These are phyloP conservation scores for Neonectria faginata DNA, from an alignment of 2,329 filamentous ascomycete genomes.

Conservation along the genomic window DNA sequence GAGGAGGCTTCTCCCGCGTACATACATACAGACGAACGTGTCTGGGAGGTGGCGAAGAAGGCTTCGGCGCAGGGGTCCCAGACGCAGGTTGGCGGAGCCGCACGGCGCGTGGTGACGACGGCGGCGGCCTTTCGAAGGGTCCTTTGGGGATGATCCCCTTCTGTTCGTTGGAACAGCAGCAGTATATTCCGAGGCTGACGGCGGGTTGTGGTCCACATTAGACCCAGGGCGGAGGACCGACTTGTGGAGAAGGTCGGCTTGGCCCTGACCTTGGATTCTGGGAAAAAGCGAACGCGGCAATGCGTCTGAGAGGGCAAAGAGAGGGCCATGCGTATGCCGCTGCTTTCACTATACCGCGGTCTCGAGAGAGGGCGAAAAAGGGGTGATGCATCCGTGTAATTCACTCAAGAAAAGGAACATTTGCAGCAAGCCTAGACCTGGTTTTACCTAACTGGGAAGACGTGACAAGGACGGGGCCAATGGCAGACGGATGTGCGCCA, in stretches of 20 bases:
- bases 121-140: slow-evolving; percentile 17
- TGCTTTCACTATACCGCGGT: neutral
- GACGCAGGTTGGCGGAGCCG: slow-evolving; percentile 18
- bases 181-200: slow-evolving; percentile 40
- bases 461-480: slow-evolving; percentile 14
- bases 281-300: slow-evolving; percentile 6
- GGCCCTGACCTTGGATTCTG: slow-evolving; percentile 25
- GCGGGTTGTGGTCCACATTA: slow-evolving; percentile 26
- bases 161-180: slow-evolving; percentile 17
- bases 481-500: slow-evolving; percentile 3
- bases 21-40: slow-evolving; percentile 4
- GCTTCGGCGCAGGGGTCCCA: slow-evolving; percentile 5
- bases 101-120: slow-evolving; percentile 14
- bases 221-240: slow-evolving; percentile 27
- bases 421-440: neutral
- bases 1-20: slow-evolving; percentile 8
- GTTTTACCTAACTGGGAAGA: slow-evolving; percentile 25
- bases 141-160: too few species aligned
- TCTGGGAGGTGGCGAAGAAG: slow-evolving; percentile 3
- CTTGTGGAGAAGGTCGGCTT: slow-evolving; percentile 4
- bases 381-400: neutral
- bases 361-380: slow-evolving; percentile 1
- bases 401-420: neutral
- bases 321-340: too few species aligned
- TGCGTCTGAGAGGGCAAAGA: neutral